Base-by-base conservation (phyloP, 306 rosid species). In the Hippophae gyantsensis region DNA sequence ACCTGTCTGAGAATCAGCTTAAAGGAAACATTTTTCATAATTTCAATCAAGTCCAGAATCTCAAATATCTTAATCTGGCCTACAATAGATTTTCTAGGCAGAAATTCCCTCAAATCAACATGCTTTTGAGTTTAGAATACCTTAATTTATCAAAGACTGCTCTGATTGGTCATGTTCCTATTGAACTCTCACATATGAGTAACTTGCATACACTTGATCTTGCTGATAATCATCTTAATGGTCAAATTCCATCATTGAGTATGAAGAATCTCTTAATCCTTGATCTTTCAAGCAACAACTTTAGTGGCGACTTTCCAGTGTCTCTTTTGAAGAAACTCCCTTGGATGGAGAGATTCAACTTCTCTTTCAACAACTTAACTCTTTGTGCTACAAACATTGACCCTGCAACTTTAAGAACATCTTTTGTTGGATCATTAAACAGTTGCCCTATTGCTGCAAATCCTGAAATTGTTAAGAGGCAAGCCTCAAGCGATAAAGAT, bases 371-470 rank as follows among this genome's bases (percentile, higher is more conserved):
- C 48, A 89, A 93, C 73, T 77, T 93, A 44, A 80, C 89, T 54
- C 66, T 93, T 11, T 93, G 99, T 81, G 77, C 81, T 62, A 81
- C 81, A 38, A 80, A 77, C 23, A 69, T 89, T 63, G 66, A 78
- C 60, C 70, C 67, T 3, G 82, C 79, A 26, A 72, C 80, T 62
- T 71, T 80, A 26, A 56, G 65, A 56, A 64, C 73, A 57, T 81
- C 87, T 10, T 89, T 93, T 76, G 45, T 69, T 49, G 99, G 99
- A 57, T 81, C 86, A 38, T 66, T 63, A 48, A 78, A 76, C 75
- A 84, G 81, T 67, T 93, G 99, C 54, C 99, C 99, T n/a, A 72
- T 93, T 55, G 95, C 99, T 56, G 99, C 87, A n/a, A 82, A 93
- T 43, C 95, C 97, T 0, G 45, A 26, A 54, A 74, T 84, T 40